phyloP scores from a whole-genome alignment of 441 rosid species.

The Mallotus japonicus region DNA sequence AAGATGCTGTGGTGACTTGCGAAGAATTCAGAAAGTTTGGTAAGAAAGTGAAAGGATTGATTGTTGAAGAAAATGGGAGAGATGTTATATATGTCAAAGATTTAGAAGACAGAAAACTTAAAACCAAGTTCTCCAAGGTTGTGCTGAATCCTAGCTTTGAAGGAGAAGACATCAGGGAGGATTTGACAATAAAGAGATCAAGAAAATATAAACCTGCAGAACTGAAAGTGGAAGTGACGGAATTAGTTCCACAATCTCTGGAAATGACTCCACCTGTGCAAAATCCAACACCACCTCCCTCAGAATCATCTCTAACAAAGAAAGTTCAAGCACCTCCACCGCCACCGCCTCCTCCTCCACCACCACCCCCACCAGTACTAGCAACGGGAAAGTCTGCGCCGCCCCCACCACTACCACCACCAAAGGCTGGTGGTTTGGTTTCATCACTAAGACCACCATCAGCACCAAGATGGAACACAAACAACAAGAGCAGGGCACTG shows the following conservation, averaged over 20 bases:
- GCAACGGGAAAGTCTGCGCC: conserved; percentile 14
- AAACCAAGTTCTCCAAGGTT: conserved; percentile 27
- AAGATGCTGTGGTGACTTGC: conserved; percentile 19
- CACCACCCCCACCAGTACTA: conserved; percentile 20
- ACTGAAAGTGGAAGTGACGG: conserved; percentile 6
- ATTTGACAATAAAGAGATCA: conserved; percentile 1
- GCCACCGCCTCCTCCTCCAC: conserved; percentile 12
- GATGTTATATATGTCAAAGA: conserved; percentile 41
- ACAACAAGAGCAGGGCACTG: conserved; percentile 15
- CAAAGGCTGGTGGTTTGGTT: conserved; percentile 22
- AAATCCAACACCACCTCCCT: conserved; percentile 11
- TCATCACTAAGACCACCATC: conserved; percentile 37
- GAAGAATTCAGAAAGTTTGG: conserved; percentile 29
- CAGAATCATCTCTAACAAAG: background rate
- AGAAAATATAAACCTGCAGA: conserved; percentile 14
- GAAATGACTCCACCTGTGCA: background rate
- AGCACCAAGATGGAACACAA: conserved; percentile 30
- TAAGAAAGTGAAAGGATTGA: conserved; percentile 34
- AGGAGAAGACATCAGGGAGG: conserved; percentile 28
- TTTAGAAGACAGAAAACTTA: conserved; percentile 27
- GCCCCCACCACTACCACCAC: conserved; percentile 29
- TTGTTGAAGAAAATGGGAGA: conserved; percentile 41
- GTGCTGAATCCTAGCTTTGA: conserved; percentile 33
- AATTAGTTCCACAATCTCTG: conserved; percentile 10
- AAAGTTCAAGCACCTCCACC: background rate